These are phyloP conservation scores for Paraphaeosphaeria minitans DNA, from an alignment of 2,329 filamentous ascomycete species.

Conservation along the genomic window DNA sequence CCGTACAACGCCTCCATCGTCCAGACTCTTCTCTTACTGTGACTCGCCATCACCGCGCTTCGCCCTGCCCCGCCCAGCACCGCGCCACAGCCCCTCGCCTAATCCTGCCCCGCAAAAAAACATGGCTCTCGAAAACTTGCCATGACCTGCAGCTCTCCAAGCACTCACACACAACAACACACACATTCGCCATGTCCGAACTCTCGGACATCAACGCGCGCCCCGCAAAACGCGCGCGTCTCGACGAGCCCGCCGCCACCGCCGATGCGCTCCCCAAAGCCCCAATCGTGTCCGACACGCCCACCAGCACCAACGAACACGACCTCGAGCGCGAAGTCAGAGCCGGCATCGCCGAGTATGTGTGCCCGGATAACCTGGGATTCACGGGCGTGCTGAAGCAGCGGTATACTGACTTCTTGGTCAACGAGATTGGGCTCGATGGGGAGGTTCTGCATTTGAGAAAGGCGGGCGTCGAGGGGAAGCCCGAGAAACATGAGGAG, in stretches of 20 bases:
- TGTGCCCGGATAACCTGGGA: conserved; percentile 61
- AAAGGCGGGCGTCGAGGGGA: conserved; percentile 46
- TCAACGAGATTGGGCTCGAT: conserved; percentile 82
- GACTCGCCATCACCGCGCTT: background rate
- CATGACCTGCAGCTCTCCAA: background rate
- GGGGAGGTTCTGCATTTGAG: conserved; percentile 77
- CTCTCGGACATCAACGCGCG: conserved; percentile 19
- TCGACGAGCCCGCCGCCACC: conserved; percentile 29
- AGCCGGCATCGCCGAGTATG: conserved; percentile 68
- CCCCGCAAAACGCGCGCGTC: conserved; percentile 41
- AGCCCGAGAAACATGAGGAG: conserved; percentile 41
- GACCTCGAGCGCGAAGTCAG: conserved; percentile 50
- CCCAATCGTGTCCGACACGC: conserved; percentile 19
- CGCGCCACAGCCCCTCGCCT: conserved; percentile 5
- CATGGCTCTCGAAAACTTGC: conserved; percentile 5
- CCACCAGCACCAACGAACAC: conserved; percentile 26
- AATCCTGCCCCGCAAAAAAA: conserved; percentile 11
- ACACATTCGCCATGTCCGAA: conserved; percentile 11
- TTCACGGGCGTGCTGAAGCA: conserved; percentile 72
- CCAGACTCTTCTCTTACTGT: too few relatives aligned
- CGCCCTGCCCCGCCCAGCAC: conserved; percentile 1
- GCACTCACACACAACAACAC: conserved; percentile 32
- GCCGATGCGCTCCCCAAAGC: conserved; percentile 12
- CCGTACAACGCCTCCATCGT: background rate
- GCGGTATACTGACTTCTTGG: conserved; percentile 87